A percentile compares a stretch with the other conserved stretches of the same genome.
phyloP scores from a whole-genome alignment of 2,329 filamentous ascomycete species.

The Trichophyton simii region DNA sequence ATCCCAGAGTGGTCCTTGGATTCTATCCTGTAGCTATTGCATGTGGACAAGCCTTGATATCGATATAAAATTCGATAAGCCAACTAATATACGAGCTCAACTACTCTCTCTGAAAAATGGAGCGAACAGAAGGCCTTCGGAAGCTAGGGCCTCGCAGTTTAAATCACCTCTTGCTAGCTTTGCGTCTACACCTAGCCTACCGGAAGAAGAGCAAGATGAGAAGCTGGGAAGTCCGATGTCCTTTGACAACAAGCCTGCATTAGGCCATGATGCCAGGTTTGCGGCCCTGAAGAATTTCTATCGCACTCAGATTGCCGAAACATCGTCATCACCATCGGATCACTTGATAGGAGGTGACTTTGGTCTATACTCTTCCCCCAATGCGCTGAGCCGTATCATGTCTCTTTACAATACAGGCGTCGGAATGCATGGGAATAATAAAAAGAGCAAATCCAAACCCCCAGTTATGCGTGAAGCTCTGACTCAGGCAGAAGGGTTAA shows the following conservation, averaged over 20 bases:
- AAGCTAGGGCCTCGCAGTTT: slow-evolving; percentile 20
- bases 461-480: slow-evolving; percentile 71
- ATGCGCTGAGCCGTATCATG: slow-evolving; percentile 78
- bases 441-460: slow-evolving; percentile 54
- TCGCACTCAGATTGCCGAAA: slow-evolving; percentile 59
- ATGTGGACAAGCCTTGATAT: slow-evolving; percentile 86
- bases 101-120: slow-evolving; percentile 53
- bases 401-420: slow-evolving; percentile 62
- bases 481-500: slow-evolving; percentile 57
- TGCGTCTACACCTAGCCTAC: slow-evolving; percentile 18
- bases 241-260: slow-evolving; percentile 26
- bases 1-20: slow-evolving; percentile 50
- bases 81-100: slow-evolving; percentile 74
- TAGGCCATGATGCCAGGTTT: slow-evolving; percentile 58
- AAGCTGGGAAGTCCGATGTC: slow-evolving; percentile 17
- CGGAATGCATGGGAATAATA: slow-evolving; percentile 40
- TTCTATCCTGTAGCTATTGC: slow-evolving; percentile 80
- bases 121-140: slow-evolving; percentile 28
- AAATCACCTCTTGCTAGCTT: slow-evolving; percentile 28
- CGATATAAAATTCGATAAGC: slow-evolving; percentile 78
- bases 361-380: slow-evolving; percentile 56
- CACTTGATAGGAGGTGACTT: slow-evolving; percentile 38
- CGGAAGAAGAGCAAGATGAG: slow-evolving; percentile 18
- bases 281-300: slow-evolving; percentile 68
- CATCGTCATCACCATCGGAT: slow-evolving; percentile 41